Evolutionary conservation across 768 basidiomycete genomes (phyloP).

Genomic region (Strobilomyces dryophilus): DNA sequence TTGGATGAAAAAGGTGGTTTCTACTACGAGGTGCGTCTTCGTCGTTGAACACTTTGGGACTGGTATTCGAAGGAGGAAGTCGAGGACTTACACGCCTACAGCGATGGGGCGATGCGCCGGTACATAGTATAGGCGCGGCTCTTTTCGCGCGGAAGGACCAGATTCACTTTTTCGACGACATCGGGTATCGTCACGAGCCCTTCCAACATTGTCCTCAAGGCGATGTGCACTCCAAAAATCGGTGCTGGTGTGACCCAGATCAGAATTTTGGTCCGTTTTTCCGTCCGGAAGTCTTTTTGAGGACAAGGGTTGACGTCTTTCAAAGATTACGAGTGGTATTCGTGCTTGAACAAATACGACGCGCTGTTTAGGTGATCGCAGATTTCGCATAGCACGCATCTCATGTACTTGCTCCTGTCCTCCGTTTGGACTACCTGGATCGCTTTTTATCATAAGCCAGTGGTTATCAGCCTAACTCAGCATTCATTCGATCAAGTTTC

Average conservation of each 20-base stretch:
- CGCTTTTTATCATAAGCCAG: background rate
- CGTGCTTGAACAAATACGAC: slow-evolving; percentile 79
- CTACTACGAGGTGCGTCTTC: slow-evolving; percentile 72
- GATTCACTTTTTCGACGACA: slow-evolving; percentile 80
- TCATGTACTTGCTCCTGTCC: slow-evolving; percentile 1
- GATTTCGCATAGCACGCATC: background rate
- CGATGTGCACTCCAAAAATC: slow-evolving; percentile 50
- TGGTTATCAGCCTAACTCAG: background rate
- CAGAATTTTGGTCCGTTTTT: slow-evolving; percentile 60
- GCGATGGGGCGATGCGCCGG: slow-evolving; percentile 86
- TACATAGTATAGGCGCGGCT: slow-evolving; percentile 80
- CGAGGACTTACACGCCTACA: slow-evolving; percentile 19
- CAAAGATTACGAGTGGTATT: slow-evolving; percentile 82
- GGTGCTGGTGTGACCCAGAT: slow-evolving; percentile 68
- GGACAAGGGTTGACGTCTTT: slow-evolving; percentile 3
- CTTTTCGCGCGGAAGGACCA: slow-evolving; percentile 71
- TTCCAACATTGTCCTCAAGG: slow-evolving; percentile 75
- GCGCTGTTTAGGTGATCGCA: slow-evolving; percentile 41
- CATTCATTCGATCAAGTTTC: background rate
- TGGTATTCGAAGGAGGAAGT: background rate
- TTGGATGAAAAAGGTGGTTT: slow-evolving; percentile 84
- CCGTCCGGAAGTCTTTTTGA: background rate
- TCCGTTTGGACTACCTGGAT: background rate
- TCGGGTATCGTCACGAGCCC: slow-evolving; percentile 78
- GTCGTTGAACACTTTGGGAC: background rate